phyloP scores from a whole-genome alignment of 768 basidiomycete species.

The button mushroom (Agaricus bisporus) region DNA sequence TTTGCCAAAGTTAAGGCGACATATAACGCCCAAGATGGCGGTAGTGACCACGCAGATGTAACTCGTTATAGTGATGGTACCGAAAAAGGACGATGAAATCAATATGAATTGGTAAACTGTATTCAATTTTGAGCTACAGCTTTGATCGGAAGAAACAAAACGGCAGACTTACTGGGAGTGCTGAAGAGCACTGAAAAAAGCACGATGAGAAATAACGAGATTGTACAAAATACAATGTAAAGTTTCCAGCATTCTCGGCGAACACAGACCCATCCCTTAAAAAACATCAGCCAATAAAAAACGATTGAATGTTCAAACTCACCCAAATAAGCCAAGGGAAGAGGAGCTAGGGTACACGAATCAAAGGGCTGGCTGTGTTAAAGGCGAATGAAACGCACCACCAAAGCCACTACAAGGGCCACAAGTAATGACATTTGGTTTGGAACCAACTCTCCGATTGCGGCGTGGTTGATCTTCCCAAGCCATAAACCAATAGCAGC shows the following conservation, averaged over 20 bases:
- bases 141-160: background rate
- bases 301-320: conserved; percentile 11
- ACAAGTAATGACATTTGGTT: conserved; percentile 33
- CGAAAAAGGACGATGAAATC: conserved; percentile 41
- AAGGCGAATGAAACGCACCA: conserved; percentile 25
- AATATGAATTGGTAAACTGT: conserved; percentile 39
- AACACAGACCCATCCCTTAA: conserved; percentile 44
- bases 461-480: conserved; percentile 34
- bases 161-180: conserved; percentile 30
- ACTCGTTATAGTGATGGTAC: conserved; percentile 36
- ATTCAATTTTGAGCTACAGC: background rate
- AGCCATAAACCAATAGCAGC: conserved; percentile 44
- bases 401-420: conserved; percentile 30
- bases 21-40: conserved; percentile 40
- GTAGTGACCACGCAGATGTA: conserved; percentile 36
- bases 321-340: conserved; percentile 45
- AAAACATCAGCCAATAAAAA: background rate
- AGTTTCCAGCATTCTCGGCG: conserved; percentile 34
- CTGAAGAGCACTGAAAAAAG: conserved; percentile 37
- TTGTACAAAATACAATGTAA: conserved; percentile 32
- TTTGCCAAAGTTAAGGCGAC: conserved; percentile 46
- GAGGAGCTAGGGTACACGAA: conserved; percentile 23
- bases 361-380: background rate
- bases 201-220: conserved; percentile 31
- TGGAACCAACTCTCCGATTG: conserved; percentile 26